Conservation (phyloP, 2,329 filamentous ascomycete genomes). For the Lasiodiplodia sp. region DNA sequence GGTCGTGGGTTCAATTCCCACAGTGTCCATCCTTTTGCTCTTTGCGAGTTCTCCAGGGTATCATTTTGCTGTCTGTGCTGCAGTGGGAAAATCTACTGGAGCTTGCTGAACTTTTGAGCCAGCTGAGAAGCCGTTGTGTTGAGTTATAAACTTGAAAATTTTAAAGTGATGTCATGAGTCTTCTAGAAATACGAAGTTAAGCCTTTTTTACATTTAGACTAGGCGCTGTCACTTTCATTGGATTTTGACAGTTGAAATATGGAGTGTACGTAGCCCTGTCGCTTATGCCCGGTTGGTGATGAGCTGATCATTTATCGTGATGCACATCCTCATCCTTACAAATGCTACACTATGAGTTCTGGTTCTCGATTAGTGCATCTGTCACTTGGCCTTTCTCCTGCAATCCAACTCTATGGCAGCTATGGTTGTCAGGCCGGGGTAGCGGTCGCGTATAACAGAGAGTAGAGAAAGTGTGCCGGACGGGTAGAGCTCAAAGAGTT, state of each 20-base stretch:
- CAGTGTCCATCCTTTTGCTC: slow-evolving; percentile 40
- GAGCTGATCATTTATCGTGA: background rate
- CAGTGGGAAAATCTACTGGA: background rate
- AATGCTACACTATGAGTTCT: too few species aligned
- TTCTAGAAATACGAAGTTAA: background rate
- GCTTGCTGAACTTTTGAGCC: background rate
- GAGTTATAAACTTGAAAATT: background rate
- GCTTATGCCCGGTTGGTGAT: background rate
- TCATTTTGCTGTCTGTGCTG: background rate
- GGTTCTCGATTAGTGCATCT: too few species aligned
- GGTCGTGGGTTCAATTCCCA: slow-evolving; percentile 53
- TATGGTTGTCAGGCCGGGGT: background rate
- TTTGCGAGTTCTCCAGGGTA: background rate
- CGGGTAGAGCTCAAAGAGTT: too few species aligned
- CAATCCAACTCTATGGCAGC: background rate
- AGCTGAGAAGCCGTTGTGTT: background rate
- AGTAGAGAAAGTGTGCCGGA: too few species aligned
- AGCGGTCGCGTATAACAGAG: too few species aligned
- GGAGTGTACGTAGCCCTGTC: background rate
- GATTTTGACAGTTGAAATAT: background rate
- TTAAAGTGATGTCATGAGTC: background rate
- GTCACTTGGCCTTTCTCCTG: too few species aligned
- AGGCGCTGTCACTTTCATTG: background rate
- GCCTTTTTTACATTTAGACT: background rate
- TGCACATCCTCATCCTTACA: too few species aligned